phyloP scores from a whole-genome alignment of 441 rosid species.

The Adansonia rubrostipa region DNA sequence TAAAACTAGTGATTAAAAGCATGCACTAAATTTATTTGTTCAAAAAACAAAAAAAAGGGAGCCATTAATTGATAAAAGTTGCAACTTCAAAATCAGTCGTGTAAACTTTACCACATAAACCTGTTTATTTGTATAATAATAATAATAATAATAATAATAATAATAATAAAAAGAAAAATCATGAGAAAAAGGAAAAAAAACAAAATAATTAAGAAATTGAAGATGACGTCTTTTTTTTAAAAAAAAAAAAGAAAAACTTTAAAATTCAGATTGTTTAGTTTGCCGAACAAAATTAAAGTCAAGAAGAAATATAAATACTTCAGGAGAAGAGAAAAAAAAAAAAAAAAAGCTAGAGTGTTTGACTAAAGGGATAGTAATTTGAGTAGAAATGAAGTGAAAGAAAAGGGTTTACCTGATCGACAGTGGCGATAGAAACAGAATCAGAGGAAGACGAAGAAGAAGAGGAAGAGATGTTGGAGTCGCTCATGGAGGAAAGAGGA shows the following conservation, averaged over 20 bases:
- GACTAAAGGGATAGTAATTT: background rate
- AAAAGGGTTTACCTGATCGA: conserved; percentile 57
- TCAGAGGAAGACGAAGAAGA: conserved; percentile 55
- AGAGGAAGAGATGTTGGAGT: conserved; percentile 58
- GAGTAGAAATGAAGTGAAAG: conserved; percentile 1
- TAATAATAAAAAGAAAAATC: background rate
- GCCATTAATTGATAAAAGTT: background rate
- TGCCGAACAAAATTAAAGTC: background rate
- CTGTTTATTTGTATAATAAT: background rate
- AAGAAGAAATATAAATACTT: background rate
- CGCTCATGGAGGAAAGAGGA: conserved; percentile 56
- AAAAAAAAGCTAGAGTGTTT: background rate
- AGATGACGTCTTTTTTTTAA: background rate
- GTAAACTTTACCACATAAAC: background rate
- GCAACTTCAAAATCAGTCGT: background rate
- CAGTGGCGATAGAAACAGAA: conserved; percentile 63
- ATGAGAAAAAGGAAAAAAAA: background rate
- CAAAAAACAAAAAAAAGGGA: background rate
- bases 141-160: background rate
- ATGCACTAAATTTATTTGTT: background rate
- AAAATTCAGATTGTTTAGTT: background rate
- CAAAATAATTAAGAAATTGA: background rate
- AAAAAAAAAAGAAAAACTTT: background rate
- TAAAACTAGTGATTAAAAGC: background rate
- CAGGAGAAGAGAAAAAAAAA: background rate